A percentile compares a stretch with the other conserved stretches of the same genome.
phyloP scores from a whole-genome alignment of 2,329 filamentous ascomycete genomes.

The Nannizzia gypsea region DNA sequence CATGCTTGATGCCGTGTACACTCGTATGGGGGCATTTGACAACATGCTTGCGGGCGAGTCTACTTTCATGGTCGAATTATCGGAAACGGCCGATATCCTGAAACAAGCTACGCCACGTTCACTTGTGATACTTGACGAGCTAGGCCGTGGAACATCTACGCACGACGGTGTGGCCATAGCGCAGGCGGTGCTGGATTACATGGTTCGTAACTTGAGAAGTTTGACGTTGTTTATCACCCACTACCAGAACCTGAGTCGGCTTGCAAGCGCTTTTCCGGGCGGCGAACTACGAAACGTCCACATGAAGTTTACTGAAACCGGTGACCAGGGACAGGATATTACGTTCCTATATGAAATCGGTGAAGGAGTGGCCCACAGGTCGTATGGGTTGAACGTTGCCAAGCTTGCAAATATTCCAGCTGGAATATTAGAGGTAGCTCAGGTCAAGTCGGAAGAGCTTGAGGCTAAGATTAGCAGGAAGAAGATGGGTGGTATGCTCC shows the following conservation, averaged over 20 bases:
- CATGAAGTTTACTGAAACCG: conserved; percentile 66
- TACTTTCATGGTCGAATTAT: conserved; percentile 97
- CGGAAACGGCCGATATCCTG: conserved; percentile 81
- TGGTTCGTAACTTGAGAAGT: conserved; percentile 61
- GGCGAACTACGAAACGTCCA: conserved; percentile 73
- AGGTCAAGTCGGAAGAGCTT: conserved; percentile 65
- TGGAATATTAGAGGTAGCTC: conserved; percentile 65
- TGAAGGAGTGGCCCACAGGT: conserved; percentile 83
- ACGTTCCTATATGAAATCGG: conserved; percentile 91
- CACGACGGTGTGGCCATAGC: conserved; percentile 96
- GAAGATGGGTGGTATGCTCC: conserved; percentile 40
- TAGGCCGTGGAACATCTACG: conserved; percentile 85
- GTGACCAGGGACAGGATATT: conserved; percentile 52
- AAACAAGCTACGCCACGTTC: conserved; percentile 75
- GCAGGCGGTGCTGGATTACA: conserved; percentile 74
- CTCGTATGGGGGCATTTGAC: conserved; percentile 89
- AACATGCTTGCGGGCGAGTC: conserved; percentile 91
- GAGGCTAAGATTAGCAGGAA: conserved; percentile 60
- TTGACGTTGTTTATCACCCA: conserved; percentile 95
- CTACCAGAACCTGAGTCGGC: conserved; percentile 73
- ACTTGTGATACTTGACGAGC: conserved; percentile 85
- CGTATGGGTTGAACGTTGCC: conserved; percentile 89
- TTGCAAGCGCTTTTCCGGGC: conserved; percentile 55
- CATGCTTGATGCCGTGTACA: conserved; percentile 82
- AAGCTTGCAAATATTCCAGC: conserved; percentile 69